Base-by-base conservation (phyloP, 768 basidiomycete genomes). In the Lentinula detonsa region DNA sequence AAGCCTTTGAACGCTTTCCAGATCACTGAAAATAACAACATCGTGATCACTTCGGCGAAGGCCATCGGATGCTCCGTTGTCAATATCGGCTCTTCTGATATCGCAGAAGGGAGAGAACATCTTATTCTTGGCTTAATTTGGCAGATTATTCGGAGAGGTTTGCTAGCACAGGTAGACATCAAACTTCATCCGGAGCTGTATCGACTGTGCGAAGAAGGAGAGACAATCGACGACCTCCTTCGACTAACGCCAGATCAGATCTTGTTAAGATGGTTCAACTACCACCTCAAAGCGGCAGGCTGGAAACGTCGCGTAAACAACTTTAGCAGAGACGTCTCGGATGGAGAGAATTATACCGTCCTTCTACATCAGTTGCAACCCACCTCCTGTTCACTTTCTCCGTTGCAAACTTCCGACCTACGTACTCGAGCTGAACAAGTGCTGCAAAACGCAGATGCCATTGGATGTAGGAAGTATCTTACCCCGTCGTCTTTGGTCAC, bases 11-110 rank as follows among this genome's bases (percentile, higher is more conserved):
- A 99, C 70, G 93, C 93, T 0, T 99, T 99, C 85, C 95, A 99
- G 69, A 98, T 98, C 68, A 98, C 97, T 0, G 97, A 99, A 73
- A 98, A 98, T 79, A 98, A 99, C 81, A 99, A 98, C 75, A 97
- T 99, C 70, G 96, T 98, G 70, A 97, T 99, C 75, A 90, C 93
- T 11, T 98, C 97, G 28, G 87, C 96, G 40, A 98, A 98, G 76
- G 95, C 91, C 72, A 98, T 99, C 65, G 96, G 97, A 40, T 97
- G 97, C 70, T 96, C 93, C 2, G 95, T 98, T 58, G 96, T 99
- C 74, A 99, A 99, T 75, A 98, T 99, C 65, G 97, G 97, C 28
- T 90, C 96, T 0, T 81, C 85, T 2, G 97, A 99, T 76, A 78
- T 99, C 55, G 83, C 93, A 33, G 95, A 96, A 64, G 95, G 96